Conservation (phyloP, 257 asterid species). For the Solanum rostratum region DNA sequence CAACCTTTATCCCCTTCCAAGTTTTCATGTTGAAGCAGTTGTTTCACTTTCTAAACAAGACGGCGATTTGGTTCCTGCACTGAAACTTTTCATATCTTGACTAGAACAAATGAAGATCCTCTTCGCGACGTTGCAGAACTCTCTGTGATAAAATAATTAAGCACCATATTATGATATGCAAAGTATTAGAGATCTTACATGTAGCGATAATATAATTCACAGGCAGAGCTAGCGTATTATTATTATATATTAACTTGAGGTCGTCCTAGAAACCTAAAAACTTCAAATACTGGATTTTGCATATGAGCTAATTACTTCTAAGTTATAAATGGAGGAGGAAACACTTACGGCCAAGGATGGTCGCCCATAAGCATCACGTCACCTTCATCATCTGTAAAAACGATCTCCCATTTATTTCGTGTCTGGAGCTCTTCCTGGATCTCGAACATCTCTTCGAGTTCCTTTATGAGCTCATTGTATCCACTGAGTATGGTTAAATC, state of each 20-base stretch:
- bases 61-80: constrained; percentile 37
- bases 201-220: not conserved
- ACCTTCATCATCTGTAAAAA: constrained; percentile 82
- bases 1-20: not conserved
- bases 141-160: constrained; percentile 33
- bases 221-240: not conserved
- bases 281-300: not conserved
- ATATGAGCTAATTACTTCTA: not conserved
- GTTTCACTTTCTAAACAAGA: constrained; percentile 27
- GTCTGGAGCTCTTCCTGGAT: constrained; percentile 62
- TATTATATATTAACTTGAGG: not conserved
- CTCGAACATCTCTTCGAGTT: constrained; percentile 75
- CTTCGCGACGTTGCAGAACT: constrained; percentile 64
- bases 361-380: constrained; percentile 92
- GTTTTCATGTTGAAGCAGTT: not conserved
- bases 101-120: constrained; percentile 64
- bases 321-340: not conserved
- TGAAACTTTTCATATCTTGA: constrained; percentile 72
- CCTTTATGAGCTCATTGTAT: constrained; percentile 52
- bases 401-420: constrained; percentile 65
- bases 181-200: not conserved
- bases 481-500: constrained; percentile 62
- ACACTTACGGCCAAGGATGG: constrained; percentile 89
- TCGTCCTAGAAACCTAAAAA: not conserved
- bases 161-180: not conserved